Percentiles rank a stretch among this genome's conserved stretches.
These are phyloP conservation scores for Mortierella alpina DNA, from an alignment of 192 early-diverging fungal genomes.

Conservation along the genomic window DNA sequence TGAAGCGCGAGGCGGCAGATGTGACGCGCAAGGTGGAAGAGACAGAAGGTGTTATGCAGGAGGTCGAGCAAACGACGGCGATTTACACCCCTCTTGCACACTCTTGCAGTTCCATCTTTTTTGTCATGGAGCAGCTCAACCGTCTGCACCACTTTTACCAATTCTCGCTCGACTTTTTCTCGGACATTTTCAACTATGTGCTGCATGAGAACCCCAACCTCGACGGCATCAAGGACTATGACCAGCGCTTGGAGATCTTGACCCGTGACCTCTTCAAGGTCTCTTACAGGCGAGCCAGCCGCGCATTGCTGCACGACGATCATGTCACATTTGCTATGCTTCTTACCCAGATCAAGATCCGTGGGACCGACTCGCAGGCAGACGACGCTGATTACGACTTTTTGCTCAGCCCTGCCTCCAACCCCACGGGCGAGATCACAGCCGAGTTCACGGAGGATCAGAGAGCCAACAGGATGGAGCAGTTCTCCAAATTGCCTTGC, in stretches of 20 bases:
- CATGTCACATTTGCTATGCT: conserved; percentile 90
- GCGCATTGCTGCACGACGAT: conserved; percentile 91
- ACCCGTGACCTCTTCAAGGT: conserved; percentile 86
- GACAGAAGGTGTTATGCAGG: conserved; percentile 93
- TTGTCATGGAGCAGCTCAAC: conserved; percentile 95
- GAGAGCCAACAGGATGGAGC: conserved; percentile 55
- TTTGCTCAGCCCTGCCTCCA: conserved; percentile 71
- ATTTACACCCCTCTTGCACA: conserved; percentile 93
- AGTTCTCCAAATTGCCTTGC: conserved; percentile 54
- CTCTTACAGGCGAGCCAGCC: conserved; percentile 81
- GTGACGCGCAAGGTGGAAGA: conserved; percentile 92
- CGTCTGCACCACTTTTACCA: conserved; percentile 95
- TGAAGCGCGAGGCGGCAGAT: conserved; percentile 97
- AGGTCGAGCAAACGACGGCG: conserved; percentile 93
- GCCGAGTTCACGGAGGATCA: conserved; percentile 63
- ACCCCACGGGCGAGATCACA: conserved; percentile 58
- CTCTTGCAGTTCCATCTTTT: conserved; percentile 93
- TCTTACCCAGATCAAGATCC: conserved; percentile 88
- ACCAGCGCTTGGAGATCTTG: conserved; percentile 78
- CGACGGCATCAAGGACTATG: conserved; percentile 71
- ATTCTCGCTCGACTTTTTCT: conserved; percentile 98
- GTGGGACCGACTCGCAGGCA: conserved; percentile 62
- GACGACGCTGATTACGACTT: conserved; percentile 78
- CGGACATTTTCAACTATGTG: conserved; percentile 88
- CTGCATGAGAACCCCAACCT: conserved; percentile 82